A percentile compares a stretch with the other conserved stretches of the same genome.
phyloP scores from a whole-genome alignment of 352 stramenopile genomes.

The Globisporangium acanthophoron region DNA sequence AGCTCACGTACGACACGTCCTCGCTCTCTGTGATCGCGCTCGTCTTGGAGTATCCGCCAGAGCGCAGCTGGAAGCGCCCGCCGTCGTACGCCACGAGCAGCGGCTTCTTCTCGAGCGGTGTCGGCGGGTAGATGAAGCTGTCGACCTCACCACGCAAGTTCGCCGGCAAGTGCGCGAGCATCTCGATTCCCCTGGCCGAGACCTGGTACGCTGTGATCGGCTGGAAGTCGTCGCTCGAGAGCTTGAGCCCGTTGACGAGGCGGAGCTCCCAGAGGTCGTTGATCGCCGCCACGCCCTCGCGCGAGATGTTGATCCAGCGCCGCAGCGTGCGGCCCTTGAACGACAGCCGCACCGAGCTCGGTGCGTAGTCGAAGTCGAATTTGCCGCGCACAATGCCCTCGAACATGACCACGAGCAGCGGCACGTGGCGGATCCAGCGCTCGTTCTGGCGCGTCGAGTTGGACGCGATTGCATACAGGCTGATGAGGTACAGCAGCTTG shows the following conservation, averaged over 20 bases:
- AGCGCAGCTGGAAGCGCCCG: conserved; percentile 69
- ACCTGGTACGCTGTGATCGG: conserved; percentile 96
- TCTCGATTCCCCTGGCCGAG: conserved; percentile 82
- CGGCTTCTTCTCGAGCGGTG: conserved; percentile 35
- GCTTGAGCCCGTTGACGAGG: conserved; percentile 92
- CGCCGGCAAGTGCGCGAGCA: conserved; percentile 78
- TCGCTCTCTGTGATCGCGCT: conserved; percentile 95
- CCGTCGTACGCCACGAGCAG: conserved; percentile 56
- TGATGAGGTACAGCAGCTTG: conserved; percentile 95
- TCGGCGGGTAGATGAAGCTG: conserved; percentile 50
- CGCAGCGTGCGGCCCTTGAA: conserved; percentile 82
- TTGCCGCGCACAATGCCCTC: conserved; percentile 93
- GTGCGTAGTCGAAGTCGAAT: conserved; percentile 97
- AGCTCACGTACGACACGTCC: conserved; percentile 97
- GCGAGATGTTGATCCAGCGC: conserved; percentile 92
- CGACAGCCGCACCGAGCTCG: conserved; percentile 91
- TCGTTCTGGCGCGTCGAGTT: conserved; percentile 90
- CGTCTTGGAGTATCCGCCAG: conserved; percentile 81
- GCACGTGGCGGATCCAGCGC: conserved; percentile 94
- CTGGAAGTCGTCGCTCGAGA: conserved; percentile 92
- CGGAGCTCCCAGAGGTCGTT: conserved; percentile 93
- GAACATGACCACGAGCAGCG: conserved; percentile 95
- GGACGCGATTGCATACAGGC: conserved; percentile 90
- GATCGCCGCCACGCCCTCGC: conserved; percentile 93
- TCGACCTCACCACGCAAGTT: conserved; percentile 68